Evolutionary conservation across 1,284 basidiomycete species (phyloP).

Genomic region (Rhodotorula sp.): DNA sequence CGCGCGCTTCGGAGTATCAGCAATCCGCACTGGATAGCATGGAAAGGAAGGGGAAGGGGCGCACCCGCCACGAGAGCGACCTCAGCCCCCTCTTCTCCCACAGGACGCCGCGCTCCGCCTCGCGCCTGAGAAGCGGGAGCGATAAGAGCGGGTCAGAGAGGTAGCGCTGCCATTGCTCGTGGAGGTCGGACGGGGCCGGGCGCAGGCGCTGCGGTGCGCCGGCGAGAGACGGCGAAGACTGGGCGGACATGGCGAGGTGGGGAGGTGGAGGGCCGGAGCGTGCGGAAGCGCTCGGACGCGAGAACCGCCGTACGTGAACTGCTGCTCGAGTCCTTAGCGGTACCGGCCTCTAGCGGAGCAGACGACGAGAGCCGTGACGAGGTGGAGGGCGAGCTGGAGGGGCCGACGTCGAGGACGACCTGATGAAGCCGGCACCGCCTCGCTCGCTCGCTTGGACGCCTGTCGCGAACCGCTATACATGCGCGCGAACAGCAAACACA

Average conservation of each 20-base stretch:
- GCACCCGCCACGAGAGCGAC: slow-evolving; percentile 19
- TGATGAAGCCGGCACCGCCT: no score
- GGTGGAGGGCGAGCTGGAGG: no score
- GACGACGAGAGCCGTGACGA: no score
- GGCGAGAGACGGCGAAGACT: not conserved
- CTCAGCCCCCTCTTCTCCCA: slow-evolving; percentile 28
- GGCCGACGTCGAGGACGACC: no score
- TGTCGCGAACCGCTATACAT: no score
- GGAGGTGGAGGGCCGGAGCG: not conserved
- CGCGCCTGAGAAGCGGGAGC: slow-evolving; percentile 46
- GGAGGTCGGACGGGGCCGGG: not conserved
- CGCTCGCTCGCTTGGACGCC: no score
- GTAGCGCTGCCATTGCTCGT: slow-evolving; percentile 46
- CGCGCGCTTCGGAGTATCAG: not conserved
- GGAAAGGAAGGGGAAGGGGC: no score
- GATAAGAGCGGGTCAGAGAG: slow-evolving; percentile 53
- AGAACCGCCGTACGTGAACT: no score
- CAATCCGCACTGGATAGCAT: no score
- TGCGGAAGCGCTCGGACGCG: no score
- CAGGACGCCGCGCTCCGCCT: slow-evolving; percentile 39
- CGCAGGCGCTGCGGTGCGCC: not conserved
- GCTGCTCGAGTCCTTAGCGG: not conserved
- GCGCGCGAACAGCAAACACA: not conserved
- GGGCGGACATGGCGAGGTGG: not conserved
- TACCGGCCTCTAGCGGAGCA: no score